Percentiles rank a stretch among this genome's conserved stretches.
These are phyloP conservation scores for Daldinia concentrica DNA, from an alignment of 495 filamentous ascomycete genomes.

Conservation along the genomic window DNA sequence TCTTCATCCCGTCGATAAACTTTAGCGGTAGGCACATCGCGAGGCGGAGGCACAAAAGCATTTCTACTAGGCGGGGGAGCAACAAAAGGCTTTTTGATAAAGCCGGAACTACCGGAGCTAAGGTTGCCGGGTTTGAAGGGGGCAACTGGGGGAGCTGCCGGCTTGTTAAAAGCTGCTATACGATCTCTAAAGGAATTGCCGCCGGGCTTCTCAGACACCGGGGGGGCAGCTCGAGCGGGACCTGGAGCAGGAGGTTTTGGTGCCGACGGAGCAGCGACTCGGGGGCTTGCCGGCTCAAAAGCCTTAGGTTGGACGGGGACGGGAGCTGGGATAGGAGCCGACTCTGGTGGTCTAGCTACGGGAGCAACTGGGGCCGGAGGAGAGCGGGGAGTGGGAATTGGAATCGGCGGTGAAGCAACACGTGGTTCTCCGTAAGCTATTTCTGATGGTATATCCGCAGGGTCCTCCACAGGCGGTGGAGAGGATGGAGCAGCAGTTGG, in stretches of 20 bases:
- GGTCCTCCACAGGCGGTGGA: slow-evolving; percentile 51
- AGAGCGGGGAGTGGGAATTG: slow-evolving; percentile 41
- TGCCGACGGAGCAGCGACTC: slow-evolving; percentile 49
- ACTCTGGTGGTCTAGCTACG: slow-evolving; percentile 50
- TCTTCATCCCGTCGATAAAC: slow-evolving; percentile 90
- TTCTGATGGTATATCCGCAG: slow-evolving; percentile 47
- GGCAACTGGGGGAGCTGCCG: slow-evolving; percentile 81
- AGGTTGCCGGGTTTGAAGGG: slow-evolving; percentile 83
- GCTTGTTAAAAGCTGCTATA: slow-evolving; percentile 95
- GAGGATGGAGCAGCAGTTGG: slow-evolving; percentile 64
- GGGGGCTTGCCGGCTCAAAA: slow-evolving; percentile 33
- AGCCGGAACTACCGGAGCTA: slow-evolving; percentile 66
- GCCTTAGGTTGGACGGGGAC: slow-evolving; percentile 50
- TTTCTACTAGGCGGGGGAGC: slow-evolving; percentile 93
- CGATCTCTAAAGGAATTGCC: slow-evolving; percentile 88
- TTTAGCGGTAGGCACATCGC: slow-evolving; percentile 70
- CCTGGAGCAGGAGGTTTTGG: slow-evolving; percentile 59
- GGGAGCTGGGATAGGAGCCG: slow-evolving; percentile 55
- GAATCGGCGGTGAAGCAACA: slow-evolving; percentile 38
- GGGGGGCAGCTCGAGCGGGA: slow-evolving; percentile 64
- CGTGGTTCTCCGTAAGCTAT: slow-evolving; percentile 44
- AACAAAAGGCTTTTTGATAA: slow-evolving; percentile 99
- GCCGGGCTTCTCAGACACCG: slow-evolving; percentile 79
- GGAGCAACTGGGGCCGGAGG: slow-evolving; percentile 46
- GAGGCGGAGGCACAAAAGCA: slow-evolving; percentile 82